Percentiles rank a stretch among this genome's conserved stretches.
phyloP scores from a whole-genome alignment of 306 rosid genomes.

The Notholithocarpus densiflorus region DNA sequence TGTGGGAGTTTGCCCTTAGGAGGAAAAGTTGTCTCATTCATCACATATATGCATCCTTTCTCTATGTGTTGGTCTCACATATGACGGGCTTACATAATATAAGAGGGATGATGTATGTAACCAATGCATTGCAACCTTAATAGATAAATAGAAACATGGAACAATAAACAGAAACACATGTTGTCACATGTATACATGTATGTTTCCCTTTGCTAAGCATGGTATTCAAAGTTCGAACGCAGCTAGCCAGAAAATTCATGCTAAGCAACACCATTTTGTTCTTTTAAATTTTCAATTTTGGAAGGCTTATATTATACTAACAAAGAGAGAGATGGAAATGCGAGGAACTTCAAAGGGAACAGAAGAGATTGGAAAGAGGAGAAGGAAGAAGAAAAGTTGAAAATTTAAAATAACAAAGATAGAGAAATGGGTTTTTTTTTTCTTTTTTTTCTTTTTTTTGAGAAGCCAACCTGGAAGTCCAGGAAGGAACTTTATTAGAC shows the following conservation, averaged over 20 bases:
- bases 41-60: too few species aligned
- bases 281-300: constrained; percentile 1
- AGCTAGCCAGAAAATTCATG: constrained; percentile 46
- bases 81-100: too few species aligned
- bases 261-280: constrained; percentile 49
- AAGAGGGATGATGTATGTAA: too few species aligned
- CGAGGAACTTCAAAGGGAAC: constrained; percentile 16
- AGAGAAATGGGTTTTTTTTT: constrained; percentile 7
- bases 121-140: too few species aligned
- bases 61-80: too few species aligned
- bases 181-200: constrained; percentile 12
- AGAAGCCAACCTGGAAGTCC: too few species aligned
- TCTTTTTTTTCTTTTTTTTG: too few species aligned
- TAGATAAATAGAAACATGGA: constrained; percentile 1
- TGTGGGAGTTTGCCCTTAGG: too few species aligned
- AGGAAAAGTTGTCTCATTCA: too few species aligned
- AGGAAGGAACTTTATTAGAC: too few species aligned
- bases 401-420: constrained; percentile 11
- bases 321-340: constrained; percentile 21
- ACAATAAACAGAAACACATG: neutral
- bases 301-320: constrained; percentile 18
- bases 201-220: constrained; percentile 13
- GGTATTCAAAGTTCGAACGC: constrained; percentile 28
- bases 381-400: constrained; percentile 15
- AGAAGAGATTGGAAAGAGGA: constrained; percentile 7